Base-by-base conservation (phyloP, 106 monocot species). In the Dactylorhiza incarnata region DNA sequence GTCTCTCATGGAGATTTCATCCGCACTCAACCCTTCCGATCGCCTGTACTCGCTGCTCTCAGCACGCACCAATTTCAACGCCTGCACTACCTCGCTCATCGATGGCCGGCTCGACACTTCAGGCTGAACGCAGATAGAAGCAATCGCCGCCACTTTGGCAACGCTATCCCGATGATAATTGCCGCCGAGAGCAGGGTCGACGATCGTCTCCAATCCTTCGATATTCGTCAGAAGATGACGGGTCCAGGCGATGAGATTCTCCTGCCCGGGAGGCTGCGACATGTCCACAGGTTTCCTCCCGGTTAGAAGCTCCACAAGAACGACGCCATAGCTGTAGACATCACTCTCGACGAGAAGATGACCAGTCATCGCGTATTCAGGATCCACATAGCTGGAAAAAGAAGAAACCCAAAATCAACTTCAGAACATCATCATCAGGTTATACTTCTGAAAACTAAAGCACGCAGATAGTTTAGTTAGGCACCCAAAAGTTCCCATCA, bases 401-500 rank as follows among this genome's bases (percentile, higher is more conserved):
- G 44, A 78, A 45, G 37, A 37, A 7, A 12, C 5, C 22, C 37
- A 37, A 37, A 24, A 20, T 58, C n/a, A 76, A 37, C 29, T 71
- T 73, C 3, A 63, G 37, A 5, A 70, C 68, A 37, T 19, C 20
- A 23, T 5, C 9, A 15, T 55, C 24, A 16, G 68, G 45, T 22
- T 44, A 1, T 63, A 44, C 16, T 48, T 45, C 8, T 55, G 45
- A 45, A 6, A 45, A n/a, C 19, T 76, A 45, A 52, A 76, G 11
- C 22, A 62, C 25, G 29, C 25, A 62, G 43, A 52, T 23, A 5
- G 51, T 29, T 45, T 16, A 77, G 26, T 23, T 51, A 23, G 50
- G 63, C 85, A 88, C 87, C 87, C 87, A 23, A 88, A 88, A 77
- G 87, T 88, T 51, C 87, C 87, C 87, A 88, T 82, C 20, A 88